Base-by-base conservation (phyloP, 2,329 filamentous ascomycete species). In the Neofusicoccum sp. region DNA sequence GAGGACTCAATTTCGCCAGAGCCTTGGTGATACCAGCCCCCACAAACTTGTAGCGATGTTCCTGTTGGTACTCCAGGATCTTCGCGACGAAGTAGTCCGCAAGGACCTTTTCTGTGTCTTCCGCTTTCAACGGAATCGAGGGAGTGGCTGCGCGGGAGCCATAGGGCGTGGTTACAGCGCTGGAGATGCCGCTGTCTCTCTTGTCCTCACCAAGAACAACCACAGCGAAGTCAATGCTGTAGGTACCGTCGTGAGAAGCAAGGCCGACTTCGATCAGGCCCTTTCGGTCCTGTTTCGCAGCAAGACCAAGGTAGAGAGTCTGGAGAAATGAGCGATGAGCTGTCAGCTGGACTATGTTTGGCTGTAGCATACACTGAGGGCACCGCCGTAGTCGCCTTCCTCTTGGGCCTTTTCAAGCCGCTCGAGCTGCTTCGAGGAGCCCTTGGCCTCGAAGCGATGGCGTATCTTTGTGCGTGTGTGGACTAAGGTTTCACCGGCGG, bases 231-330 rank as follows among this genome's bases (percentile, higher is more conserved):
- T 93, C 89, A 45, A 90, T 79, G 24, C 89, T 84, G 70, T 93
- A 93, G 3, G 87, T 87, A 5, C 85, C 85, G 69, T 93, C 89
- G 64, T 91, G 89, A 63, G 89, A 82, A 3, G 88, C 88, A 51
- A 92, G 78, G 12, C 87, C 86, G 26, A 90, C 79, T 4, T 83
- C 81, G 9, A 85, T 79, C 1, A 80, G 80, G 56, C 78, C 76
- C 61, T 83, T 77, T 33, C 83, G 77, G 1, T 77, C 72, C 49
- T 81, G 76, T 49, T 82, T 76, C 41, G 83, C 83, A 3, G 87
- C 85, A 34, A 89, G 82, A 59, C 87, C 87, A 43, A 86, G 72
- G 65, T 83, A 90, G 49, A 89, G 78, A 34, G 65, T 60, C 71
- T 75, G 54, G 7, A 16, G 33, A 20, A 5, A n/a, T 58, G 6